A percentile compares a stretch with the other conserved stretches of the same genome.
phyloP scores from a whole-genome alignment of 2,329 filamentous ascomycete species.

The Zasmidium cellare region DNA sequence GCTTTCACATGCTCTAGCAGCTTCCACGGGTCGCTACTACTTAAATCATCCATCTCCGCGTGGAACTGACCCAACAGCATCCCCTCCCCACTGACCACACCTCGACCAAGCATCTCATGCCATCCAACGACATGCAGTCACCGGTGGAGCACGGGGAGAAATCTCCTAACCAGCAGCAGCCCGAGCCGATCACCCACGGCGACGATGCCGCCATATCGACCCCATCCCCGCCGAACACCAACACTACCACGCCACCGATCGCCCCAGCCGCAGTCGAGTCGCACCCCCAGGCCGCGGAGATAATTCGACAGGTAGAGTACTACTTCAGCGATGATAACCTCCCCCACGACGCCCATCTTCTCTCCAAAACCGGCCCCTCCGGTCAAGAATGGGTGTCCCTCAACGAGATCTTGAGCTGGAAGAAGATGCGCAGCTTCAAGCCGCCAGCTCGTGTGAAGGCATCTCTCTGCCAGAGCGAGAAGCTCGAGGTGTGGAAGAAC shows the following conservation, averaged over 20 bases:
- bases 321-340: slow-evolving; percentile 54
- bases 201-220: not conserved
- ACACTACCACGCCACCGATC: not conserved
- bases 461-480: slow-evolving; percentile 43
- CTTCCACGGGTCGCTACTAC: no score
- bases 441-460: slow-evolving; percentile 39
- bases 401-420: slow-evolving; percentile 45
- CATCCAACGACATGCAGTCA: no score
- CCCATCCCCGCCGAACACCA: not conserved
- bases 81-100: no score
- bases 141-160: not conserved
- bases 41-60: no score
- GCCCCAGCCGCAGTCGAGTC: not conserved
- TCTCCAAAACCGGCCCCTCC: slow-evolving; percentile 40
- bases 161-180: not conserved
- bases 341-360: slow-evolving; percentile 42
- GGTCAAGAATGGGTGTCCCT: slow-evolving; percentile 46
- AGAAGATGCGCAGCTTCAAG: slow-evolving; percentile 49
- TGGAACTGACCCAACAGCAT: no score
- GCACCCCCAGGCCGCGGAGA: slow-evolving; percentile 24
- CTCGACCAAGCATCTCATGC: no score
- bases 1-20: no score
- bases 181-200: not conserved
- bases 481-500: slow-evolving; percentile 43
- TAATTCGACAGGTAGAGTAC: slow-evolving; percentile 46